Base-by-base conservation (phyloP, 2,329 filamentous ascomycete genomes). In the Thelonectria olida region DNA sequence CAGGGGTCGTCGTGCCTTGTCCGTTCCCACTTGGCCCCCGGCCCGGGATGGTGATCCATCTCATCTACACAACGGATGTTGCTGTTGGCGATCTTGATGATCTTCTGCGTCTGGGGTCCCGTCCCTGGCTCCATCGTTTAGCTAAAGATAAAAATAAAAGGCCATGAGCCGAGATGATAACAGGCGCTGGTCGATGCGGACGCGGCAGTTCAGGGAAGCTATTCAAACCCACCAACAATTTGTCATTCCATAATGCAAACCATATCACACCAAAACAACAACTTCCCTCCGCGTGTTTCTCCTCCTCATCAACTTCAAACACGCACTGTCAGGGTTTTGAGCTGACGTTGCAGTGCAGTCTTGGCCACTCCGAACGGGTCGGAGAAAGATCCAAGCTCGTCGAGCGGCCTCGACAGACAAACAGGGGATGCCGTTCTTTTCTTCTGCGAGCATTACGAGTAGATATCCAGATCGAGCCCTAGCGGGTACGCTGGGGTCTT, bases 381-480 rank as follows among this genome's bases (percentile, higher is more conserved):
- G 27, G 51, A 15, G 36, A 54, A 44, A 54, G 57, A 59, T 51
- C 51, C 51, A 60, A 51, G 51, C 51, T 60, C 22, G 17, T 23
- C 54, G 25, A 22, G 44, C 38, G 28, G 39, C 39, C n/a, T n/a
- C n/a, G n/a, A n/a, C n/a, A n/a, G n/a, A n/a, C 38, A 55, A 45
- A 45, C 47, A 58, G 44, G 27, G 51, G 41, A 50, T 41, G n/a
- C 47, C 44, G 47, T 48, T 48, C 17, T 39, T 48, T 38, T 15
- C 15, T 22, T 50, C 41, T 15, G 22, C 31, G 13, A 23, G 41
- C 49, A 49, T 50, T 59, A 50, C 56, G 42, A 27, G 42, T 49
- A 25, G 28, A 60, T 51, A 60, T 60, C 44, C 38, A 60, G 51
- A 54, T 55, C 51, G 44, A 60, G 23, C 42, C 38, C 36, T 28